Base-by-base conservation (phyloP, 2,329 filamentous ascomycete species). In the Ascochyta fabae region DNA sequence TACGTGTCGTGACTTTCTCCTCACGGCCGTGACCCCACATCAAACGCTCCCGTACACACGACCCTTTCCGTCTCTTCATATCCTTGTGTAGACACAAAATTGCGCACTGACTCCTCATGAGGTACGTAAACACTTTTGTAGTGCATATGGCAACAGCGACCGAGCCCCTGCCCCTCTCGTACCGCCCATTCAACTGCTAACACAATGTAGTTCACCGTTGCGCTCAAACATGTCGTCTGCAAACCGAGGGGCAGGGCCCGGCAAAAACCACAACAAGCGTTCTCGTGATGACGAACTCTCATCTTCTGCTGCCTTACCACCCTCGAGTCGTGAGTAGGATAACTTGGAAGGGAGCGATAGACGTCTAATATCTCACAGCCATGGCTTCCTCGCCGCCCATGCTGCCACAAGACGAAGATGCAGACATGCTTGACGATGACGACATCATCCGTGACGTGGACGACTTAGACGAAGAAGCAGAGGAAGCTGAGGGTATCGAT, bases 221-320 rank as follows among this genome's bases (percentile, higher is more conserved):
- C 88, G 89, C 76, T 84, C 87, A 66, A 92, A 88, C 78, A 89
- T 90, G 82, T 87, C 88, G 58, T 93, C 92, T 62, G 92, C 88
- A 68, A 96, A 96, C 78, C 87, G 91, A 65, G 91, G 91, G 48
- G 75, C 83, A 53, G 77, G 78, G 16, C 78, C 78, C 48, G 67
- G 79, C 60, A 83, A 78, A 62, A 78, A 82, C 59, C 81, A 85
- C 58, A 90, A 89, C 60, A 90, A 90, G 76, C 84, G 88, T 67
- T 81, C 82, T 33, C 83, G 87, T 77, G 87, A 89, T 66, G 82
- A 83, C 56, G 84, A 86, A 48, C 71, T 81, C 39, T 79, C 80
- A 38, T 86, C 85, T 26, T 86, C 85, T 16, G 75, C 79, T 15
- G 82, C 80, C 48, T 80, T 81, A 61, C 84, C 86, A 62, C 85